Conservation (phyloP, 2,329 filamentous ascomycete species). For the Lithohypha guttulata region DNA sequence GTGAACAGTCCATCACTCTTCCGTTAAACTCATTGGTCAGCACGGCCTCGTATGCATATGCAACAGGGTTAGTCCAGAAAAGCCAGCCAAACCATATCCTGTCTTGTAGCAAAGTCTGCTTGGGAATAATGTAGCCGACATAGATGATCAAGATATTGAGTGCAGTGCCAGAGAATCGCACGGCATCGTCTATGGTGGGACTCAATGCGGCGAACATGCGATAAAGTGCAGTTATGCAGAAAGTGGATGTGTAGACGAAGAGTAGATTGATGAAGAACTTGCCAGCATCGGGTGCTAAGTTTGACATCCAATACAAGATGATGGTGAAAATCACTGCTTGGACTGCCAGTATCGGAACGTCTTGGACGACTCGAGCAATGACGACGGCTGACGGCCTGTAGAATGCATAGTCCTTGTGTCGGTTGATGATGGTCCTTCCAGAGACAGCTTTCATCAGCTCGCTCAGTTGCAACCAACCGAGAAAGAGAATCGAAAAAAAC, state of each 20-base stretch:
- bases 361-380: constrained; percentile 51
- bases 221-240: constrained; percentile 54
- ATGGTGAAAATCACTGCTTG: constrained; percentile 51
- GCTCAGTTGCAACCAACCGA: constrained; percentile 61
- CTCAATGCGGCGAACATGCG: constrained; percentile 56
- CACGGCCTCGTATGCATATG: constrained; percentile 57
- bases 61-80: constrained; percentile 43
- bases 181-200: constrained; percentile 54
- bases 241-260: constrained; percentile 52
- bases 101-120: constrained; percentile 45
- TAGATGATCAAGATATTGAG: constrained; percentile 54
- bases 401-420: constrained; percentile 58
- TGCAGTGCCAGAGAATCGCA: constrained; percentile 52
- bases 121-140: constrained; percentile 58
- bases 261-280: constrained; percentile 59
- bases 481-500: constrained; percentile 58
- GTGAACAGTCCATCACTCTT: constrained; percentile 47
- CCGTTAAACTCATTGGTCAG: constrained; percentile 55
- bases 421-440: constrained; percentile 57
- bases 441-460: constrained; percentile 69
- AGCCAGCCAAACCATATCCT: constrained; percentile 60
- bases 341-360: constrained; percentile 49
- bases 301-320: constrained; percentile 56
- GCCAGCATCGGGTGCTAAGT: constrained; percentile 46
- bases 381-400: constrained; percentile 58